Conservation (phyloP, 805 yeast species). For the Hanseniaspora guilliermondii region DNA sequence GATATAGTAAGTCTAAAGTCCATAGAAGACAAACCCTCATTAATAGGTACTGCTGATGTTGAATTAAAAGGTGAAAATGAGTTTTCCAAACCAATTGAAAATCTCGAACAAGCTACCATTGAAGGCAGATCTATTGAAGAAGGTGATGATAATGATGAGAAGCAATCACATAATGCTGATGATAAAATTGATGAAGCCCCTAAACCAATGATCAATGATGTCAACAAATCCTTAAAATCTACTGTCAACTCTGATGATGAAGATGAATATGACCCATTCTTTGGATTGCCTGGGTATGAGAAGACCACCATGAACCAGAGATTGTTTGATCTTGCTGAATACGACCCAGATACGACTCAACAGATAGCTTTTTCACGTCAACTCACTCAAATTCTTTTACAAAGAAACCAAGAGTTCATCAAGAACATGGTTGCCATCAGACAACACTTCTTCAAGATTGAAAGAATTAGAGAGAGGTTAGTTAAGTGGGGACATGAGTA, state of each 20-base stretch:
- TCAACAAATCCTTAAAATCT: not conserved
- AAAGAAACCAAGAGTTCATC: slow-evolving; percentile 76
- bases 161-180: not conserved
- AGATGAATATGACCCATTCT: slow-evolving; percentile 47
- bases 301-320: slow-evolving; percentile 14
- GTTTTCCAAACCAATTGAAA: not conserved
- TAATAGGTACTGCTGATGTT: no score
- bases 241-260: slow-evolving; percentile 17
- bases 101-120: not conserved
- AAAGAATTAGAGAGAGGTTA: slow-evolving; percentile 56
- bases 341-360: slow-evolving; percentile 40
- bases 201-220: slow-evolving; percentile 10
- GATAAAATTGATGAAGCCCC: not conserved
- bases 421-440: slow-evolving; percentile 64
- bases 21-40: no score
- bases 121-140: not conserved
- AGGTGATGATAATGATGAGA: no score
- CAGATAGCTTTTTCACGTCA: slow-evolving; percentile 61
- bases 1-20: not conserved
- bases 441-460: slow-evolving; percentile 65
- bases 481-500: slow-evolving; percentile 78
- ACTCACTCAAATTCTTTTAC: slow-evolving; percentile 63
- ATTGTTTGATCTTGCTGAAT: slow-evolving; percentile 29
- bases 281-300: slow-evolving; percentile 42
- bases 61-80: slow-evolving; percentile 13